Evolutionary conservation across 129 eudicot species (phyloP), one percentile per base, ranked within the genome.

Genomic region (Mikania micrantha): DNA sequence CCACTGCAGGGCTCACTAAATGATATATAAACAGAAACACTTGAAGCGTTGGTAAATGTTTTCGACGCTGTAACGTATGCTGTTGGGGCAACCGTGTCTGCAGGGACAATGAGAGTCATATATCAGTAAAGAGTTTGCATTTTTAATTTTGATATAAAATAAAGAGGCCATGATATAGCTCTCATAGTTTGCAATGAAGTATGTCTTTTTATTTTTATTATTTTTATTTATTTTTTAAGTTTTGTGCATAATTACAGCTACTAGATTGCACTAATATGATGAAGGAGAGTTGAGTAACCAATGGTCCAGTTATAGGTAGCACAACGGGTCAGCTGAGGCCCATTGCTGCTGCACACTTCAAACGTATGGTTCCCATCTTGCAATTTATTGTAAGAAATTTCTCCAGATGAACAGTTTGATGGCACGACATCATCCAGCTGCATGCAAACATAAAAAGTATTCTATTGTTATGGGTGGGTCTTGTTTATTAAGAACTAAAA

Each of bases 51-150:
- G 65, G 95, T 88, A 70, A 88, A 86, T 50, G 91, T 44, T 72
- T 79, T 78, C 45, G 84, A 41, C 38, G 90, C 80, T 21, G 92
- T 77, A 70, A 88, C 80, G 13, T 34, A 41, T 65, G 96, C 96
- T 53, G 98, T 93, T 9, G 98, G 98, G 39, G 82, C 79, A 25
- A 86, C 73, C 2, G 88, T 93, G 66, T 93, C 98, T 93, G 92
- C 90, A 86, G 73, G 66, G 38, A 4, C 62, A 27, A 56, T 27
- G 38, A 56, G 38, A n/a, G n/a, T n/a, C n/a, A n/a, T n/a, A n/a
- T n/a, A n/a, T n/a, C n/a, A n/a, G n/a, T n/a, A n/a, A n/a, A n/a
- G n/a, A n/a, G n/a, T n/a, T n/a, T n/a, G n/a, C n/a, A n/a, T n/a
- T n/a, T n/a, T n/a, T n/a, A n/a, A n/a, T n/a, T n/a, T n/a, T n/a